phyloP scores from a whole-genome alignment of 2,329 filamentous ascomycete species.

The Ceratocystis cacaofunesta region DNA sequence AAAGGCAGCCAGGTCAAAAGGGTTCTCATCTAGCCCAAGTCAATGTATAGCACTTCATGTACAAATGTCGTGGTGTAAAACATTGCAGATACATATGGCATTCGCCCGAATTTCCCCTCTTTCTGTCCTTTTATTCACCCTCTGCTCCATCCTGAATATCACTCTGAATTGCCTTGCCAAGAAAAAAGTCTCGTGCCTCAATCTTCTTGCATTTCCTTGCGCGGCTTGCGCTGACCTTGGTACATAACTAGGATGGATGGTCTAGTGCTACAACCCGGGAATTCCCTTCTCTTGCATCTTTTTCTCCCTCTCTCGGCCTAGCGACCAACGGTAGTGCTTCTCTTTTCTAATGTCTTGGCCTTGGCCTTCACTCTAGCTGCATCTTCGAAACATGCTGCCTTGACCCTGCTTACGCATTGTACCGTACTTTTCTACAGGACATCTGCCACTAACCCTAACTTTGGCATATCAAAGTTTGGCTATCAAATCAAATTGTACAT shows the following conservation, averaged over 20 bases:
- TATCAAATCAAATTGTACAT: not conserved
- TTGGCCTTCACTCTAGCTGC: not conserved
- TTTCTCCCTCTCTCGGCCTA: not conserved
- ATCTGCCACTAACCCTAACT: not conserved
- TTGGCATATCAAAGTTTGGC: not conserved
- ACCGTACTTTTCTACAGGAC: not conserved
- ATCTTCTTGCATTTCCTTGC: not conserved
- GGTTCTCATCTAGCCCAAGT: not conserved
- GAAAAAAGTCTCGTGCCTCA: not conserved
- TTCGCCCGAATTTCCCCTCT: not conserved
- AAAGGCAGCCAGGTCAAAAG: not conserved
- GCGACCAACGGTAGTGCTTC: not conserved
- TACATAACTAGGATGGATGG: not conserved
- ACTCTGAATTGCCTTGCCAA: not conserved
- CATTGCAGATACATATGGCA: no score
- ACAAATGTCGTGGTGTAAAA: not conserved
- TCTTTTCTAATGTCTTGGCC: not conserved
- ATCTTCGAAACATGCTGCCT: not conserved
- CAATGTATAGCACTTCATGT: not conserved
- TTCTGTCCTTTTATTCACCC: no score
- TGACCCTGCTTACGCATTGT: not conserved
- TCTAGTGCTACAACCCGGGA: not conserved
- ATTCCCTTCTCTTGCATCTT: not conserved
- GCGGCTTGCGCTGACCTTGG: not conserved
- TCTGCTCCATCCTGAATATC: not conserved